Evolutionary conservation across 2,329 filamentous ascomycete species (phyloP).

Genomic region (Alternaria viburni): DNA sequence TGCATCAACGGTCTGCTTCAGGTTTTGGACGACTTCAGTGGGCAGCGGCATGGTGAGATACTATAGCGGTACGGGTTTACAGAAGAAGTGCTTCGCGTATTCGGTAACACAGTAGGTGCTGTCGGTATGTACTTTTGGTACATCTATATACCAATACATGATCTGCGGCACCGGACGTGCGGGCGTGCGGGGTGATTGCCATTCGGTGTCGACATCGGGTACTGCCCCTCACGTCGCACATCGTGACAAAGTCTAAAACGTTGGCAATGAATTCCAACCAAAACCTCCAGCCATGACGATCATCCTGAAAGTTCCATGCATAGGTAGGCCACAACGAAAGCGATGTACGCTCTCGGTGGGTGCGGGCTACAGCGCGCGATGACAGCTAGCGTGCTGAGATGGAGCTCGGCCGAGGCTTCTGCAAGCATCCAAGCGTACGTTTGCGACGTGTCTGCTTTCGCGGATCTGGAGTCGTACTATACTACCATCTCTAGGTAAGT

Average conservation of each 20-base stretch:
- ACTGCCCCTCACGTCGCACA: not conserved
- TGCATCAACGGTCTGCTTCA: conserved; percentile 20
- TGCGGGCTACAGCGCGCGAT: not conserved
- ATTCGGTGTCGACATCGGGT: not conserved
- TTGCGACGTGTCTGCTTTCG: not conserved
- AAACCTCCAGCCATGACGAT: not conserved
- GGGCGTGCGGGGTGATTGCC: not conserved
- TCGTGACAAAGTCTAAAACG: not conserved
- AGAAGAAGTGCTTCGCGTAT: not conserved
- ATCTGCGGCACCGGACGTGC: not conserved
- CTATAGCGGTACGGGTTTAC: not conserved
- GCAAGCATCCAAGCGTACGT: not conserved
- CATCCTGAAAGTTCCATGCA: not conserved
- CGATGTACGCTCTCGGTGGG: not conserved
- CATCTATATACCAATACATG: not conserved
- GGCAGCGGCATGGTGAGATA: conserved; percentile 3
- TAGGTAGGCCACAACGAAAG: not conserved
- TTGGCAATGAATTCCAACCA: not conserved
- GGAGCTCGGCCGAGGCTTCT: not conserved
- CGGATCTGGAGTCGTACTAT: not conserved
- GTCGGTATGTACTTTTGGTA: not conserved
- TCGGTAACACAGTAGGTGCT: not conserved
- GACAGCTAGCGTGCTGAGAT: not conserved
- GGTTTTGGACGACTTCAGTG: not conserved
- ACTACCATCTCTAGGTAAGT: not conserved